phyloP scores from a whole-genome alignment of 2,329 filamentous ascomycete genomes.

The Colletotrichum simmondsii region DNA sequence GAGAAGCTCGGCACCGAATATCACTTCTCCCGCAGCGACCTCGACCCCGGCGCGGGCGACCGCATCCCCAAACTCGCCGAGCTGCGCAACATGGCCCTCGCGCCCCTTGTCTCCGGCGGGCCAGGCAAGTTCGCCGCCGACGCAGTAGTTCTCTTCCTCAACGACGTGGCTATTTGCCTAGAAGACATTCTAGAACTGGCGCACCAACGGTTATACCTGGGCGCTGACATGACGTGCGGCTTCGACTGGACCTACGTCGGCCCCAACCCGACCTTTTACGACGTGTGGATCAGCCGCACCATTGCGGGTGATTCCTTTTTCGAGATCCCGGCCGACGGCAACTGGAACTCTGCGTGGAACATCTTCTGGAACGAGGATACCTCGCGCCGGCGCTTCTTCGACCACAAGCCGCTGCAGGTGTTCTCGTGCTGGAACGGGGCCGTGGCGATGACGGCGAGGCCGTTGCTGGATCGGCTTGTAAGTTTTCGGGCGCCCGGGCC shows the following conservation, averaged over 20 bases:
- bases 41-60: constrained; percentile 54
- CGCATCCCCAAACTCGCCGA: constrained; percentile 60
- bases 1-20: constrained; percentile 51
- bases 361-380: constrained; percentile 63
- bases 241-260: constrained; percentile 67
- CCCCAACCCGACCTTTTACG: constrained; percentile 61
- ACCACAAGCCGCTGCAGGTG: constrained; percentile 64
- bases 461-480: constrained; percentile 55
- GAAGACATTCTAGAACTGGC: constrained; percentile 62
- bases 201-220: constrained; percentile 57
- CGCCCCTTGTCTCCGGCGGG: constrained; percentile 51
- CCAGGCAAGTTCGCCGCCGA: constrained; percentile 33
- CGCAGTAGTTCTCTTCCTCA: constrained; percentile 62
- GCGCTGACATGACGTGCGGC: constrained; percentile 67
- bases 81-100: constrained; percentile 63
- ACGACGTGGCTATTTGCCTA: constrained; percentile 62
- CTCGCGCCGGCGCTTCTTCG: constrained; percentile 45
- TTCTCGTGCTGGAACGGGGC: constrained; percentile 72
- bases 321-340: constrained; percentile 59
- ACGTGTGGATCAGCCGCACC: constrained; percentile 63
- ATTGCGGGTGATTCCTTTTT: constrained; percentile 67
- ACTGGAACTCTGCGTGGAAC: constrained; percentile 59
- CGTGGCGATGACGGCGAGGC: constrained; percentile 57
- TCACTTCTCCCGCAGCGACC: constrained; percentile 51
- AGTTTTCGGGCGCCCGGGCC: constrained; percentile 52